These are phyloP conservation scores for Brettanomyces custersianus DNA, from an alignment of 805 yeast species.

Conservation along the genomic window DNA sequence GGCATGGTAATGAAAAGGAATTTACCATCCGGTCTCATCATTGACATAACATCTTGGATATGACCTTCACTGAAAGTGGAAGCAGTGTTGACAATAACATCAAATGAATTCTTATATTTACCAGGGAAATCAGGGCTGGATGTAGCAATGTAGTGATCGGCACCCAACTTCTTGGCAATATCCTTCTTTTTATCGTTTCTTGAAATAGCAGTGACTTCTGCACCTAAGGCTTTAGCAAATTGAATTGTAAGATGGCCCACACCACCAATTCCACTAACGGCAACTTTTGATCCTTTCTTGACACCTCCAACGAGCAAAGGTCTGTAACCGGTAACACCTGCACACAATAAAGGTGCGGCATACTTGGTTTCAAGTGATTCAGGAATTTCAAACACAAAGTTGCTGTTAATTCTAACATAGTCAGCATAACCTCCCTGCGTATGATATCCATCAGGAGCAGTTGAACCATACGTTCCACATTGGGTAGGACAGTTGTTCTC, in stretches of 20 bases:
- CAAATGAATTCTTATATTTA: slow-evolving; percentile 28
- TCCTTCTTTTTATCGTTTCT: slow-evolving; percentile 39
- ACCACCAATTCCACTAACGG: slow-evolving; percentile 40
- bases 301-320: slow-evolving; percentile 34
- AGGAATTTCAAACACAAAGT: slow-evolving; percentile 41
- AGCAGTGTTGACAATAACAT: slow-evolving; percentile 42
- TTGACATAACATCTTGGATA: slow-evolving; percentile 16
- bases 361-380: slow-evolving; percentile 29
- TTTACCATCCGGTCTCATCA: slow-evolving; percentile 26
- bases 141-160: slow-evolving; percentile 46
- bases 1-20: slow-evolving; percentile 22
- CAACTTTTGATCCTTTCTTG: slow-evolving; percentile 42
- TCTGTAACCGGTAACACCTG: slow-evolving; percentile 47
- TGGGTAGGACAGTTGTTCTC: slow-evolving; percentile 41
- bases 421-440: slow-evolving; percentile 45
- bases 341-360: slow-evolving; percentile 50
- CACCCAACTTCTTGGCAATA: slow-evolving; percentile 43
- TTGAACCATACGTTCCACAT: slow-evolving; percentile 43
- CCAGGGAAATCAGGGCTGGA: slow-evolving; percentile 35
- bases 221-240: slow-evolving; percentile 53
- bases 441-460: slow-evolving; percentile 34
- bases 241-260: slow-evolving; percentile 38
- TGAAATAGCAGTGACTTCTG: slow-evolving; percentile 49
- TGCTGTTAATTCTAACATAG: slow-evolving; percentile 34
- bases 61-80: slow-evolving; percentile 28